These are phyloP conservation scores for Plantago ovata DNA, from an alignment of 257 asterid genomes.

Conservation along the genomic window DNA sequence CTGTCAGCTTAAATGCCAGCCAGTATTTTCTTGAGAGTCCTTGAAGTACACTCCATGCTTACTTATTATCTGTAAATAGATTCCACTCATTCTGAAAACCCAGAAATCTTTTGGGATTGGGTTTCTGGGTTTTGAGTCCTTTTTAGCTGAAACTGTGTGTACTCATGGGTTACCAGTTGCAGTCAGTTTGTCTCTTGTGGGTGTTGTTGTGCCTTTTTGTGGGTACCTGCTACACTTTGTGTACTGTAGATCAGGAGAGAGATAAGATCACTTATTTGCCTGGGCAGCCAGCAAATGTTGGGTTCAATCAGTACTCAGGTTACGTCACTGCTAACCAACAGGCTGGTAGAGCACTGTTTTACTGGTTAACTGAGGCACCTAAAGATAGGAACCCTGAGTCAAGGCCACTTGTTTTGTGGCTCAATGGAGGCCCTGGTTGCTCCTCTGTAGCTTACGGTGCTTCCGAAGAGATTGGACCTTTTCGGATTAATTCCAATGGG, in stretches of 20 bases:
- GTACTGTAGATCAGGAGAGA: conserved; percentile 56
- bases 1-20: conserved; percentile 17
- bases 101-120: conserved; percentile 19
- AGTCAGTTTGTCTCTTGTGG: conserved; percentile 24
- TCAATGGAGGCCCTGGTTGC: conserved; percentile 99
- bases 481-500: conserved; percentile 81
- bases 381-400: conserved; percentile 44
- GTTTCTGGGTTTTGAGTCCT: background rate
- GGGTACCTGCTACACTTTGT: conserved; percentile 41
- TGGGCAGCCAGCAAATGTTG: conserved; percentile 78
- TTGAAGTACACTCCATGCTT: conserved; percentile 2
- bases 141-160: background rate
- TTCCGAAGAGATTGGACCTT: conserved; percentile 92
- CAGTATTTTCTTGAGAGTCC: background rate
- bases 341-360: conserved; percentile 86
- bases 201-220: conserved; percentile 33
- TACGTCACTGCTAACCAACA: conserved; percentile 68
- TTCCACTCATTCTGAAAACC: conserved; percentile 18
- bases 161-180: conserved; percentile 27
- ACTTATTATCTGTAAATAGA: conserved; percentile 27
- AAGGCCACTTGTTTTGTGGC: conserved; percentile 93
- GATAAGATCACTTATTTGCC: conserved; percentile 76
- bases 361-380: conserved; percentile 89
- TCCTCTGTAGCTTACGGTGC: conserved; percentile 98
- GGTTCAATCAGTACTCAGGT: conserved; percentile 75